Base-by-base conservation (phyloP, 1,284 basidiomycete species). In the Heterobasidion occidentale region DNA sequence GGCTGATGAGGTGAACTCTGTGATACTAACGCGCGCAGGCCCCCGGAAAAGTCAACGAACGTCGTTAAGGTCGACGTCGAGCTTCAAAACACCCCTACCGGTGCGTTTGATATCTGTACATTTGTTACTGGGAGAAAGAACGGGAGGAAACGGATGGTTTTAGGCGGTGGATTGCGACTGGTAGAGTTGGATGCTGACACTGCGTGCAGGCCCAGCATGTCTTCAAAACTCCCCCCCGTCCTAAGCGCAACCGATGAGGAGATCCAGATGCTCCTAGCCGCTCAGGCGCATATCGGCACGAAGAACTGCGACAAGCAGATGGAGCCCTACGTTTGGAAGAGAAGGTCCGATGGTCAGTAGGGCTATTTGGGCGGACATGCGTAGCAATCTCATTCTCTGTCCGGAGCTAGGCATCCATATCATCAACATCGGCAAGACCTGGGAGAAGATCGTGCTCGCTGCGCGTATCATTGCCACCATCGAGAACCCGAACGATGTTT, bases 251-350 rank as follows among this genome's bases (percentile, higher is more conserved):
- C 94, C 62, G 94, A 98, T 75, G 95, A 98, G 77, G 96, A 98
- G 78, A 94, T 98, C 68, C 90, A 92, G 75, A 86, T 94, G 66
- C 84, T 99, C 70, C 83, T 98, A 61, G 87, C 94, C 68, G 96
- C 96, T 52, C 94, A 98, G 80, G 89, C 88, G 73, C 96, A 98
- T 76, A 90, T 98, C 67, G 93, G 94, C 71, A 92, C 89, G 67
- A 98, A 98, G 89, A 98, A 98, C 80, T 94, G 92, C 79, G 94
- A 97, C 75, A 97, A 95, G 86, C 90, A 94, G 74, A 99, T 99
- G 96, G 86, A 90, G 70, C 81, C 92, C 56, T 99, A 99, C 77
- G 92, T 99, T 75, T 98, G 89, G 90, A 98, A 97, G 81, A 83
- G 96, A 71, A 85, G 96, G 71, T 74, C 88, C 63, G 96, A 99